A percentile compares a stretch with the other conserved stretches of the same genome.
Evolutionary conservation across 2,329 filamentous ascomycete species (phyloP).

Genomic region (Myriosclerotinia curreyana): DNA sequence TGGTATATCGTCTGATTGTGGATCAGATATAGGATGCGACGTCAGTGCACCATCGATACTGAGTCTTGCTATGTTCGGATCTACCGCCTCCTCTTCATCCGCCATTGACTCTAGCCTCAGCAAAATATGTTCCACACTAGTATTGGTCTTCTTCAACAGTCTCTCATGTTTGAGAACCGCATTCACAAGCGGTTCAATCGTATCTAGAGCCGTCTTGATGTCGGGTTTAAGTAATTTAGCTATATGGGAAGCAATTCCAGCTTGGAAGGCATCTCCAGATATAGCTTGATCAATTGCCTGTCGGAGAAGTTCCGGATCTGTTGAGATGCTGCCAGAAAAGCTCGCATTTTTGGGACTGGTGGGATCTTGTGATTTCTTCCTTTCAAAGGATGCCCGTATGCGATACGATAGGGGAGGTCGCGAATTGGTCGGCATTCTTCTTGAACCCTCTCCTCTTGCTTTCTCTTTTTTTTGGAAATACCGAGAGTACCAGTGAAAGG

Average conservation of each 20-base stretch:
- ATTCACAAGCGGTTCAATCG: constrained; percentile 39
- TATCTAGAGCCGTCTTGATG: constrained; percentile 38
- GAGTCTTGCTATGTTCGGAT: neutral
- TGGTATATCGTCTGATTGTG: neutral
- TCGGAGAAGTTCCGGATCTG: constrained; percentile 34
- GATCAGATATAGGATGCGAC: constrained; percentile 8
- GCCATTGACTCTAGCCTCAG: constrained; percentile 30
- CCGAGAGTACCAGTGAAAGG: neutral
- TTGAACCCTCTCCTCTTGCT: neutral
- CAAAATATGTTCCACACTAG: constrained; percentile 37
- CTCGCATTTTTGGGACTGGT: constrained; percentile 1
- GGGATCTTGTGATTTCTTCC: constrained; percentile 29
- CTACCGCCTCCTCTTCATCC: constrained; percentile 19
- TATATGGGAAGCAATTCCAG: constrained; percentile 37
- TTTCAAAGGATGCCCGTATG: constrained; percentile 37
- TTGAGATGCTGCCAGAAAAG: constrained; percentile 22
- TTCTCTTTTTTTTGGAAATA: constrained; percentile 7
- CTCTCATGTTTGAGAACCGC: constrained; percentile 38
- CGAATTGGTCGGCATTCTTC: constrained; percentile 29
- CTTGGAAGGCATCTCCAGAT: constrained; percentile 36
- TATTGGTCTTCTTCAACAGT: constrained; percentile 37
- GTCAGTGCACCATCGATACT: neutral
- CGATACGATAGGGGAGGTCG: constrained; percentile 37
- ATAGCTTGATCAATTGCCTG: constrained; percentile 35
- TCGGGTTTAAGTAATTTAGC: constrained; percentile 37